Evolutionary conservation across 179 eudicot species (phyloP).

Genomic region (Spergularia azorica): DNA sequence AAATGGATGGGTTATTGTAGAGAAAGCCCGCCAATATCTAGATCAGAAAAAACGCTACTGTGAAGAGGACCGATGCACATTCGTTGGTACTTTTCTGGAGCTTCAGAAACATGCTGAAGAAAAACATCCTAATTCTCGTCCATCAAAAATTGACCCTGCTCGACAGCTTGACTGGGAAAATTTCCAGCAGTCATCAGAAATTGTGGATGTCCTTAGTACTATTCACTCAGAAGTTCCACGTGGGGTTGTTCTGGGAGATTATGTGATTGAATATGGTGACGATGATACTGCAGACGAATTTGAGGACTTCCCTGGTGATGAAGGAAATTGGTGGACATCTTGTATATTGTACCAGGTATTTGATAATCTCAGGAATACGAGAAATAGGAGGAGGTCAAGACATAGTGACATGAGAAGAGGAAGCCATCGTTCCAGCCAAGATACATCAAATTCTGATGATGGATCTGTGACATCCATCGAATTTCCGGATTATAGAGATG

Average conservation of each 20-base stretch:
- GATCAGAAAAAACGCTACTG: constrained; percentile 75
- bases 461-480: constrained; percentile 85
- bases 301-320: constrained; percentile 81
- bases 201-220: constrained; percentile 89
- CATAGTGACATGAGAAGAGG: constrained; percentile 64
- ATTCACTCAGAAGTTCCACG: constrained; percentile 92
- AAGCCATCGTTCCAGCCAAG: constrained; percentile 56
- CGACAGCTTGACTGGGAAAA: constrained; percentile 96
- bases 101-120: constrained; percentile 78
- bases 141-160: constrained; percentile 85
- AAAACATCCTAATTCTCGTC: constrained; percentile 83
- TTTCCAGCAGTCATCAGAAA: constrained; percentile 94
- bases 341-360: constrained; percentile 92
- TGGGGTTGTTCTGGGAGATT: constrained; percentile 96
- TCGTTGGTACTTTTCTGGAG: constrained; percentile 70
- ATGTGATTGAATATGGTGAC: constrained; percentile 96
- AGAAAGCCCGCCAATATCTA: constrained; percentile 58
- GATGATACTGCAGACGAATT: constrained; percentile 79
- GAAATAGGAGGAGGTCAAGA: constrained; percentile 84
- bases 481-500: constrained; percentile 68
- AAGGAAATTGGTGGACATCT: constrained; percentile 97
- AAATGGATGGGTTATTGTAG: constrained; percentile 71
- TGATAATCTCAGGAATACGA: constrained; percentile 72
- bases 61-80: constrained; percentile 69
- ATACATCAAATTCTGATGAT: constrained; percentile 85